phyloP scores from a whole-genome alignment of 306 rosid genomes.

The Cucurbita maxima region DNA sequence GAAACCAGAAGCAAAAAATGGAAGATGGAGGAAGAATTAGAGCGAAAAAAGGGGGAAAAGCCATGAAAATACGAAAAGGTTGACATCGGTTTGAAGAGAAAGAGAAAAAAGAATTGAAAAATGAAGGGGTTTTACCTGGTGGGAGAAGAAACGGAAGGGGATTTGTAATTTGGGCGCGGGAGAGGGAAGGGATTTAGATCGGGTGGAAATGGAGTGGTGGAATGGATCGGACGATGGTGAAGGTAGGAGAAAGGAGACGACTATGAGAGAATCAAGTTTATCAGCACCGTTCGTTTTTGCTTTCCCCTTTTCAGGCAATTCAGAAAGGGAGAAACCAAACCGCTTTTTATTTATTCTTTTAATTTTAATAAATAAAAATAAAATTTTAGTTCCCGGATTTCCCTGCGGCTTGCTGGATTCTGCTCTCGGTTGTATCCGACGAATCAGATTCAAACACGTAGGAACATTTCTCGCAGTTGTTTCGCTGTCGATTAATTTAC shows the following conservation, averaged over 20 bases:
- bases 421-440: not conserved
- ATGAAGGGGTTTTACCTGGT: conserved; percentile 12
- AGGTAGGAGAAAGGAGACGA: conserved; percentile 69
- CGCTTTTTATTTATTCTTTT: not conserved
- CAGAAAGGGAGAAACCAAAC: not conserved
- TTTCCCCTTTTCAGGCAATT: not conserved
- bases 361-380: not conserved
- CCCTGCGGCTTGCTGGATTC: not conserved
- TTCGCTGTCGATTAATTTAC: not conserved
- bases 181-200: conserved; percentile 28
- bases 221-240: conserved; percentile 98
- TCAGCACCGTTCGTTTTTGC: conserved; percentile 84
- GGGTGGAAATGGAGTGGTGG: conserved; percentile 27
- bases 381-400: not conserved
- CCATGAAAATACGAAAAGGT: not conserved
- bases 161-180: conserved; percentile 72
- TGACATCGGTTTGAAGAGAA: not conserved
- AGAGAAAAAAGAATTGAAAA: not conserved
- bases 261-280: conserved; percentile 43
- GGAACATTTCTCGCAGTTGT: not conserved
- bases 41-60: not conserved
- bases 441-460: not conserved
- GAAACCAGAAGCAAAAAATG: conserved; percentile 12
- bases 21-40: not conserved
- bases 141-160: conserved; percentile 5